Base-by-base conservation (phyloP, 1,139 yeast species). In the Saccharomyces hybrid region DNA sequence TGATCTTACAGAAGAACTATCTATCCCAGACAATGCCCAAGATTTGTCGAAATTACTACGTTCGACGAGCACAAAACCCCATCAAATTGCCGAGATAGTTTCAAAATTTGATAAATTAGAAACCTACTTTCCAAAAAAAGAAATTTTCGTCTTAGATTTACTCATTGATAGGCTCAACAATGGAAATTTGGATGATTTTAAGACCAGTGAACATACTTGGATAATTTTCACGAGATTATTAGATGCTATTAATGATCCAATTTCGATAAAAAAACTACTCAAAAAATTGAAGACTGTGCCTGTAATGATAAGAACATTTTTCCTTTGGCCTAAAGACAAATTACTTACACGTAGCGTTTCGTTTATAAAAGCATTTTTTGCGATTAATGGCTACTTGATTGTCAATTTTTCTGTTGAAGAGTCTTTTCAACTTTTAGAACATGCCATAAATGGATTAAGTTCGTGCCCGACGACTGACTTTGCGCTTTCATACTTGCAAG, bases 101-200 rank as follows among this genome's bases (percentile, higher is more conserved):
- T 56, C 63, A 1, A 71, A 75, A 3, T 78, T 86, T 1, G 66
- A 68, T 28, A 65, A 70, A 7, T 67, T 86, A 9, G 63, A 73
- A 0, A 73, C 82, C 0, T 77, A 77, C 57, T 77, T 89, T 11
- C 97, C 96, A 3, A 80, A 84, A 56, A 75, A 74, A 53, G 76
- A 78, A 13, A 63, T 71, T 0, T 88, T 89, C 55, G 70, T 88
- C 2, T 72, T 86, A 46, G 91, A 86, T 54, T 76, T 90, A 61
- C 61, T 86, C 2, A 74, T 83, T 57, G 95, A 88, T 63, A 75
- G 91, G 60, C 69, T 88, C 61, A 78, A 78, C 56, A 88, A 83
- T 64, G 56, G 66, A 54, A 66, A 71, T 55, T 58, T 74, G 55
- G 62, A 67, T 2, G 58, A 65, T 4, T 83, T 83, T 75, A 81